Percentiles rank a stretch among this genome's conserved stretches.
Conservation (phyloP, 805 yeast genomes). For the Candida sanyiensis region DNA sequence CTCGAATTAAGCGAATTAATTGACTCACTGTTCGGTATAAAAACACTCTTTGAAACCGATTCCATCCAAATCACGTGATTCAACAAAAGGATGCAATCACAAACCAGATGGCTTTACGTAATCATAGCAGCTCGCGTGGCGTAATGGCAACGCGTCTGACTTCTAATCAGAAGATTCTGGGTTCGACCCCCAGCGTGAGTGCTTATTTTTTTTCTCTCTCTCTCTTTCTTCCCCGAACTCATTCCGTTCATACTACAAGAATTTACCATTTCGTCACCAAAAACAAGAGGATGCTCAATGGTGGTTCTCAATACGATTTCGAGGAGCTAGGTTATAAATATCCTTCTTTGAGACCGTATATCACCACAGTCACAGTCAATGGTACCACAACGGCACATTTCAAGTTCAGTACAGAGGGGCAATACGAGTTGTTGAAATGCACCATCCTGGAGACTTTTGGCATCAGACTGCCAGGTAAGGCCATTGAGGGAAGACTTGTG, state of each 20-base stretch:
- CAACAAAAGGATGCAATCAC: too few species aligned
- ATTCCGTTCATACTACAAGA: not conserved
- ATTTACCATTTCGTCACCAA: not conserved
- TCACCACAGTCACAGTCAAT: not conserved
- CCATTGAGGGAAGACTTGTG: not conserved
- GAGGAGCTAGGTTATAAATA: not conserved
- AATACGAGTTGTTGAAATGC: slow-evolving; percentile 5
- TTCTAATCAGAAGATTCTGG: slow-evolving; percentile 43
- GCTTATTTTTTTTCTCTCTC: slow-evolving; percentile 18
- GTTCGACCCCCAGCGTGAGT: slow-evolving; percentile 48
- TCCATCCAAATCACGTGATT: too few species aligned
- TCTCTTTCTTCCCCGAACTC: not conserved
- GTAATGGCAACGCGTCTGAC: slow-evolving; percentile 18
- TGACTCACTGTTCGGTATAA: too few species aligned
- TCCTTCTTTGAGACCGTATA: slow-evolving; percentile 3
- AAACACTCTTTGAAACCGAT: too few species aligned
- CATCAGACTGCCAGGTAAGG: not conserved
- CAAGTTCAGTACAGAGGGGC: slow-evolving; percentile 4
- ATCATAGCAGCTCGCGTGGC: slow-evolving; percentile 12
- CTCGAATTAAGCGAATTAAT: too few species aligned
- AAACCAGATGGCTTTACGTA: too few species aligned
- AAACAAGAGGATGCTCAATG: not conserved
- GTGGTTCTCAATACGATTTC: slow-evolving; percentile 2
- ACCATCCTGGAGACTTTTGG: not conserved
- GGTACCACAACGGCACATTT: not conserved